Conservation (phyloP, 495 filamentous ascomycete genomes). For the Aspergillus heteromorphus region DNA sequence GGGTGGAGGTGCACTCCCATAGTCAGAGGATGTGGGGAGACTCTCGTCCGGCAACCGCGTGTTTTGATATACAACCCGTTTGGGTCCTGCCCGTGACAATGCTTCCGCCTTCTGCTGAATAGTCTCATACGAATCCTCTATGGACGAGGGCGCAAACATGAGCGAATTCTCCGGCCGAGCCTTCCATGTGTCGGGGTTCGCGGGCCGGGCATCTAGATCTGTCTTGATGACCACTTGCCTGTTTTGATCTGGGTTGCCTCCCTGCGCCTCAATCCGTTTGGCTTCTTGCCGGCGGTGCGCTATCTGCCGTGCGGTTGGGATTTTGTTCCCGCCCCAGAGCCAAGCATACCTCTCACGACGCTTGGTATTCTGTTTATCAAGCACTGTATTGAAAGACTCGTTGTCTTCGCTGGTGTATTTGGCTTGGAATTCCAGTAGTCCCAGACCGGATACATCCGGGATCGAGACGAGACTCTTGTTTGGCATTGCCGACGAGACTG, state of each 20-base stretch:
- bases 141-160: slow-evolving; percentile 72
- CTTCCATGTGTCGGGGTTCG: slow-evolving; percentile 74
- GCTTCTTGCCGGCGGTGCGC: slow-evolving; percentile 67
- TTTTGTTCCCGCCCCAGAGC: slow-evolving; percentile 83
- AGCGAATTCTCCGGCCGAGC: slow-evolving; percentile 69
- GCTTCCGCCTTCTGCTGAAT: slow-evolving; percentile 60
- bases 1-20: slow-evolving; percentile 43
- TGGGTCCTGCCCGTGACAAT: slow-evolving; percentile 69
- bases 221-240: slow-evolving; percentile 49
- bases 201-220: slow-evolving; percentile 61
- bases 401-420: slow-evolving; percentile 97
- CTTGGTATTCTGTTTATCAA: slow-evolving; percentile 88
- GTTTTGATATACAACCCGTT: slow-evolving; percentile 74
- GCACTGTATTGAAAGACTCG: slow-evolving; percentile 84
- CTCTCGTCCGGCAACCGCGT: slow-evolving; percentile 56
- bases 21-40: slow-evolving; percentile 23
- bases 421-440: slow-evolving; percentile 76
- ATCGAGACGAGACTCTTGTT: slow-evolving; percentile 31
- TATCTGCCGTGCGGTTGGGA: slow-evolving; percentile 79
- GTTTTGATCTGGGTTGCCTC: slow-evolving; percentile 20
- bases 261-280: slow-evolving; percentile 51
- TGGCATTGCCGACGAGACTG: slow-evolving; percentile 23
- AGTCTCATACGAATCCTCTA: slow-evolving; percentile 65
- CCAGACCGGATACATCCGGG: slow-evolving; percentile 74
- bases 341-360: slow-evolving; percentile 76